Conservation (phyloP, 2,329 filamentous ascomycete genomes). For the Ophiostoma piceae region DNA sequence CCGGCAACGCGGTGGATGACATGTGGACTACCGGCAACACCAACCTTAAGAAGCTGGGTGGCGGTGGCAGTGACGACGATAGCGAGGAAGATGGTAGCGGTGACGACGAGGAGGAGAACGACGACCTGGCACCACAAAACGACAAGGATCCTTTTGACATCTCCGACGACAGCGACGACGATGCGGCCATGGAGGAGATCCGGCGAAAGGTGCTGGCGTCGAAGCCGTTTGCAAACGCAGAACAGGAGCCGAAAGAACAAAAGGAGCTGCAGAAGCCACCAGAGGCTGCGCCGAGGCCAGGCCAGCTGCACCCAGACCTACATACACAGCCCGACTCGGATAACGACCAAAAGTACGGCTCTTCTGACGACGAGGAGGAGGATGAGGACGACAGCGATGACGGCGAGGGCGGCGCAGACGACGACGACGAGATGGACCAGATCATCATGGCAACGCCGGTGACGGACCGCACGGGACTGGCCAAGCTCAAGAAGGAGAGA, state of each 20-base stretch:
- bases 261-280: conserved; percentile 49
- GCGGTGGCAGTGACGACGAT: conserved; percentile 38
- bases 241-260: conserved; percentile 34
- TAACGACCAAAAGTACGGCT: conserved; percentile 36
- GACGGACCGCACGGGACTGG: conserved; percentile 72
- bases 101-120: conserved; percentile 38
- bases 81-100: conserved; percentile 41
- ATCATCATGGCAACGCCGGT: conserved; percentile 89
- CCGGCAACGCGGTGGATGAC: conserved; percentile 46
- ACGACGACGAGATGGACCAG: conserved; percentile 80
- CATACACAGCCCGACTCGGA: conserved; percentile 69
- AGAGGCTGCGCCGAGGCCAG: conserved; percentile 58
- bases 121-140: conserved; percentile 32
- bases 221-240: conserved; percentile 69
- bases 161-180: conserved; percentile 72
- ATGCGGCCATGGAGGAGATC: conserved; percentile 78
- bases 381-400: conserved; percentile 38
- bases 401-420: conserved; percentile 40
- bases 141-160: conserved; percentile 64
- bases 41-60: conserved; percentile 49
- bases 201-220: conserved; percentile 84
- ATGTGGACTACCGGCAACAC: conserved; percentile 89
- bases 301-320: conserved; percentile 53
- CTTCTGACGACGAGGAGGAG: conserved; percentile 13
- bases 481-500: conserved; percentile 53